Conservation (phyloP, 208 protist genomes). For the Leptomonas seymouri region DNA sequence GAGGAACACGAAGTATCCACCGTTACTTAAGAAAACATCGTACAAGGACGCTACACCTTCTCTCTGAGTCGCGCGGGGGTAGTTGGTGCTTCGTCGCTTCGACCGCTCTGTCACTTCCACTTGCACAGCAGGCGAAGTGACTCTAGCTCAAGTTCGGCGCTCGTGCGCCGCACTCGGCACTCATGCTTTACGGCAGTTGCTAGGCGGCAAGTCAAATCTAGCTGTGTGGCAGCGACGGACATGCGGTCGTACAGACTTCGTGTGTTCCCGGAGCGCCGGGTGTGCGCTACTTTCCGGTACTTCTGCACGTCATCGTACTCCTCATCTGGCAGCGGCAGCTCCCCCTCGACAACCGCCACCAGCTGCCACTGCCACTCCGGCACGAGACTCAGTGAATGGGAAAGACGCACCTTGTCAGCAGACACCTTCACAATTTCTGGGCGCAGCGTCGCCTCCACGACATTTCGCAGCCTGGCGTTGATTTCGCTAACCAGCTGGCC, state of each 20-base stretch:
- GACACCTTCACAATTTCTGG: constrained; percentile 77
- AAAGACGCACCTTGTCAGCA: constrained; percentile 58
- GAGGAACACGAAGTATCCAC: no score
- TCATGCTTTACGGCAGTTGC: constrained; percentile 37
- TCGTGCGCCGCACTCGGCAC: constrained; percentile 34
- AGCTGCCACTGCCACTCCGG: constrained; percentile 82
- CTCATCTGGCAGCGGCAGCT: constrained; percentile 73
- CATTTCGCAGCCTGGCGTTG: constrained; percentile 39
- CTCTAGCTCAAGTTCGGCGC: constrained; percentile 45
- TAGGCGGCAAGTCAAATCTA: constrained; percentile 40
- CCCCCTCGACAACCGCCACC: constrained; percentile 58
- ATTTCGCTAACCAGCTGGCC: constrained; percentile 47
- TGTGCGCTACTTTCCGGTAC: constrained; percentile 68
- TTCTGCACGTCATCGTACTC: constrained; percentile 81
- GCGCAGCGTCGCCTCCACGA: constrained; percentile 55
- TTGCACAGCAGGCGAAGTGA: constrained; percentile 35
- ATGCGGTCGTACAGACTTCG: constrained; percentile 59
- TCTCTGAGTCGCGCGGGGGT: no score
- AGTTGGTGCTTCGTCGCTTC: neutral
- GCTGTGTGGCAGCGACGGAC: constrained; percentile 35
- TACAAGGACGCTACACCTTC: no score
- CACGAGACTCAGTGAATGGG: constrained; percentile 74
- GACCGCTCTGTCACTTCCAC: constrained; percentile 16
- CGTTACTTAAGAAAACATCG: no score
- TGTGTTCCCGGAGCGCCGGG: constrained; percentile 59